phyloP scores from a whole-genome alignment of 2,329 filamentous ascomycete species.

The Diaporthe humulicola region DNA sequence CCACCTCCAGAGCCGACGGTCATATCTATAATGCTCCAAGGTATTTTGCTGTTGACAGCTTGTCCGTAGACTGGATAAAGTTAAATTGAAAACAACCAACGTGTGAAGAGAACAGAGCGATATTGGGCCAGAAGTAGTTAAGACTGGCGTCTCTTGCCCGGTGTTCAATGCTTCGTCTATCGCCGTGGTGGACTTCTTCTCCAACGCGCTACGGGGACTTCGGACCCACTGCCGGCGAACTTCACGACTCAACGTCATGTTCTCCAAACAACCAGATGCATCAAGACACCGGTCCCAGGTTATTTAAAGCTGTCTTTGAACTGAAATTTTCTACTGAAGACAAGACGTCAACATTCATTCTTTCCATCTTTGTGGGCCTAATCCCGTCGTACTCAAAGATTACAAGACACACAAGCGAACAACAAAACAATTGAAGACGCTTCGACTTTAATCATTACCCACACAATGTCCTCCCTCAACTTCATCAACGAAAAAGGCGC shows the following conservation, averaged over 20 bases:
- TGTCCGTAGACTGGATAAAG: neutral
- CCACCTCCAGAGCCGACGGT: neutral
- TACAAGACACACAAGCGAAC: neutral
- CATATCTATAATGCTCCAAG: too few relatives aligned
- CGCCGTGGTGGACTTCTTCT: neutral
- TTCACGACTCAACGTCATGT: neutral
- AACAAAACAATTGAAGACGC: neutral
- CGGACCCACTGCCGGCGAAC: neutral
- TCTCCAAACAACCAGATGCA: neutral
- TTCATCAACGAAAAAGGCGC: constrained; percentile 2
- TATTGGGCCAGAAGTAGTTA: neutral
- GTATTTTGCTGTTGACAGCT: neutral
- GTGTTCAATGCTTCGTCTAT: neutral
- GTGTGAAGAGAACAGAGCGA: neutral
- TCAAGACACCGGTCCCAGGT: neutral
- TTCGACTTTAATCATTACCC: too few relatives aligned
- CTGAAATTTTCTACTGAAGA: neutral
- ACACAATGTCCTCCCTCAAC: neutral
- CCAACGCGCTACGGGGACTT: constrained; percentile 11
- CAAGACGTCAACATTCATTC: neutral
- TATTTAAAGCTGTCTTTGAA: neutral
- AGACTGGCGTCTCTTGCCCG: neutral
- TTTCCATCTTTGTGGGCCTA: neutral
- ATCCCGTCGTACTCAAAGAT: neutral
- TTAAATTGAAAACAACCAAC: neutral